Conservation (phyloP, 495 filamentous ascomycete genomes). For the Hypoxylon intermedium region DNA sequence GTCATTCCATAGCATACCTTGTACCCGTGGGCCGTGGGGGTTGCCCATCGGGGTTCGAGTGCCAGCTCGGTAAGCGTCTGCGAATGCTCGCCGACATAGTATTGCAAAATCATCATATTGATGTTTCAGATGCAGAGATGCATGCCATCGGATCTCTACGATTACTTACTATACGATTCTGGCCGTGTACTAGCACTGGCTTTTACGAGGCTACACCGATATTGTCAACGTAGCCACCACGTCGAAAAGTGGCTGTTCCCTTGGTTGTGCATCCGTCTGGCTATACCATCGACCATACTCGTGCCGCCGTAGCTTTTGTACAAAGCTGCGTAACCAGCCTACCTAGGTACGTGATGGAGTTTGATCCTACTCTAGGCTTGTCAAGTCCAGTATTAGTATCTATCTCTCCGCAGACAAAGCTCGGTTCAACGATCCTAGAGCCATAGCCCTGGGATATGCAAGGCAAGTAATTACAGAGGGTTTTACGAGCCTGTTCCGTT, state of each 20-base stretch:
- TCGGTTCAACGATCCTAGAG: slow-evolving; percentile 38
- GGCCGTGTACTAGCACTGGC: slow-evolving; percentile 2
- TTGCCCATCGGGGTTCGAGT: slow-evolving; percentile 16
- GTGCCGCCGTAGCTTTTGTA: slow-evolving; percentile 24
- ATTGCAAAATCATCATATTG: slow-evolving; percentile 17
- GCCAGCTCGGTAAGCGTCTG: slow-evolving; percentile 5
- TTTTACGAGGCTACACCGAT: background rate
- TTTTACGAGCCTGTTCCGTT: background rate
- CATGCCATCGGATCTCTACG: slow-evolving; percentile 31
- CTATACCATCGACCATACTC: slow-evolving; percentile 31
- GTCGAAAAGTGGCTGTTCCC: slow-evolving; percentile 27
- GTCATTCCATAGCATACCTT: slow-evolving; percentile 23
- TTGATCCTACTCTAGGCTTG: slow-evolving; percentile 14
- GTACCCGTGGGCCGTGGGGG: slow-evolving; percentile 2
- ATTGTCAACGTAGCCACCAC: slow-evolving; percentile 23
- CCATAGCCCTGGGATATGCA: slow-evolving; percentile 26
- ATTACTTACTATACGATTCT: slow-evolving; percentile 15
- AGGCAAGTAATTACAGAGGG: slow-evolving; percentile 11
- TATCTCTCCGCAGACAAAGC: slow-evolving; percentile 31
- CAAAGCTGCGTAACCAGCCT: slow-evolving; percentile 28
- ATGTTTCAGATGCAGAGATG: slow-evolving; percentile 27
- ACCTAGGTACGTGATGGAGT: slow-evolving; percentile 18
- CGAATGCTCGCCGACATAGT: slow-evolving; percentile 30
- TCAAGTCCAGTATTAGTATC: too few species aligned
- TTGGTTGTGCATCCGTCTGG: too few species aligned